Evolutionary conservation across 371 early-diverging fungal genomes (phyloP).

Genomic region (Fennellomyces sp.): DNA sequence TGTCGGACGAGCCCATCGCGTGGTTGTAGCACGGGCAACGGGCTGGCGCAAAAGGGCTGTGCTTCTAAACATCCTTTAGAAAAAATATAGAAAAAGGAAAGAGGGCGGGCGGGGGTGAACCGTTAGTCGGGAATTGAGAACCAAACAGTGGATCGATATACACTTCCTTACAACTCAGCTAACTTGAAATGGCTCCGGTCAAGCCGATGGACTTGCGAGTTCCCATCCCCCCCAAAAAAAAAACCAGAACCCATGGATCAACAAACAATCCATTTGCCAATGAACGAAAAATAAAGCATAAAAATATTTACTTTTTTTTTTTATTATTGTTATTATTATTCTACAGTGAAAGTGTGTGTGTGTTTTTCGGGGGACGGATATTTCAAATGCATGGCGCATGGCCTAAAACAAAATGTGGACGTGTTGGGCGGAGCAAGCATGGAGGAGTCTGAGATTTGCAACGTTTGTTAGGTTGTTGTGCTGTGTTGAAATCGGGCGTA

Average conservation of each 20-base stretch:
- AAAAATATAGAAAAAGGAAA: not conserved
- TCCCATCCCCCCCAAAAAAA: too few species aligned
- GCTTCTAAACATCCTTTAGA: not conserved
- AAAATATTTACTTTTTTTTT: too few species aligned
- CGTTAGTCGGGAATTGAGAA: not conserved
- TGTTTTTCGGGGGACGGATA: not conserved
- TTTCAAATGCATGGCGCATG: constrained; percentile 7
- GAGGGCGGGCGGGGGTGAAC: not conserved
- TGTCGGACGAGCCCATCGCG: not conserved
- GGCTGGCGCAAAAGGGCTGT: constrained; percentile 3
- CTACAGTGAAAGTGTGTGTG: not conserved
- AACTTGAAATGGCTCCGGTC: too few species aligned
- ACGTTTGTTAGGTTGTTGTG: not conserved
- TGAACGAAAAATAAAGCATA: too few species aligned
- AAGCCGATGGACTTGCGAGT: too few species aligned
- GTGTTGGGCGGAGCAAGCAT: constrained; percentile 1
- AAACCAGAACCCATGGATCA: not conserved
- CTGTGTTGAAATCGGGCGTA: constrained; percentile 1
- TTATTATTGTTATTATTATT: not conserved
- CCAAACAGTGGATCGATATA: too few species aligned
- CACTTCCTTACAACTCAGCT: too few species aligned
- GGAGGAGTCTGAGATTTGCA: constrained; percentile 7
- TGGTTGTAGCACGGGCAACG: not conserved
- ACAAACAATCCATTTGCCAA: too few species aligned
- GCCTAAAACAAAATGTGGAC: not conserved